phyloP scores from a whole-genome alignment of 192 early-diverging fungal genomes.

The Podila horticola region DNA sequence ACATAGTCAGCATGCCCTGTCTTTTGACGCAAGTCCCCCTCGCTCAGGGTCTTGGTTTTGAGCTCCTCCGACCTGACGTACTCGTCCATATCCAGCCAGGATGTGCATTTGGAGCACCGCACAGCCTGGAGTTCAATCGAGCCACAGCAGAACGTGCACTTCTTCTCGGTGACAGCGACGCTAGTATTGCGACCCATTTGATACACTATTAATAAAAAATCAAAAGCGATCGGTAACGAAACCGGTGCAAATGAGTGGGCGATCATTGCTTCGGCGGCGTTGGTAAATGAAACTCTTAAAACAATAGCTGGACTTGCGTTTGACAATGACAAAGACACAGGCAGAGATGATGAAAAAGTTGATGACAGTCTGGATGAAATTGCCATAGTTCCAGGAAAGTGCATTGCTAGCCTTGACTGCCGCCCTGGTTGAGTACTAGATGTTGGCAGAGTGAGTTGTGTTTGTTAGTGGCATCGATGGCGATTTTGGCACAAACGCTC shows the following conservation, averaged over 20 bases:
- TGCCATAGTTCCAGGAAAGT: conserved; percentile 66
- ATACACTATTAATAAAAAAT: conserved; percentile 21
- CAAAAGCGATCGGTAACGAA: neutral
- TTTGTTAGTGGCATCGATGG: no score
- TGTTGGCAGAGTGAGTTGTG: no score
- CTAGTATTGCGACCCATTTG: conserved; percentile 47
- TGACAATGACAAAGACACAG: conserved; percentile 71
- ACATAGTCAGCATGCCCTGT: neutral
- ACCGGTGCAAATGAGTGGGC: neutral
- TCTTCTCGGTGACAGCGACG: conserved; percentile 21
- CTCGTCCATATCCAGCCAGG: conserved; percentile 33
- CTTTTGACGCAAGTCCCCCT: neutral
- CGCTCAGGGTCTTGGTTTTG: neutral
- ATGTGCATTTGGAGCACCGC: conserved; percentile 27
- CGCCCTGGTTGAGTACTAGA: conserved; percentile 32
- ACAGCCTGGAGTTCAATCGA: conserved; percentile 12
- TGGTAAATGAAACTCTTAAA: no score
- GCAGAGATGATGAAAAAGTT: conserved; percentile 72
- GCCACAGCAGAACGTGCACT: conserved; percentile 24
- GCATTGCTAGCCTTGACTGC: conserved; percentile 58
- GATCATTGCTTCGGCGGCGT: no score
- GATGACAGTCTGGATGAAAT: conserved; percentile 71
- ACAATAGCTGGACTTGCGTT: conserved; percentile 28
- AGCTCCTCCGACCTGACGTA: conserved; percentile 19
- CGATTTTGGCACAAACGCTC: no score